A percentile compares a stretch with the other conserved stretches of the same genome.
Conservation (phyloP, 495 filamentous ascomycete genomes). For the Penicillium herquei region DNA sequence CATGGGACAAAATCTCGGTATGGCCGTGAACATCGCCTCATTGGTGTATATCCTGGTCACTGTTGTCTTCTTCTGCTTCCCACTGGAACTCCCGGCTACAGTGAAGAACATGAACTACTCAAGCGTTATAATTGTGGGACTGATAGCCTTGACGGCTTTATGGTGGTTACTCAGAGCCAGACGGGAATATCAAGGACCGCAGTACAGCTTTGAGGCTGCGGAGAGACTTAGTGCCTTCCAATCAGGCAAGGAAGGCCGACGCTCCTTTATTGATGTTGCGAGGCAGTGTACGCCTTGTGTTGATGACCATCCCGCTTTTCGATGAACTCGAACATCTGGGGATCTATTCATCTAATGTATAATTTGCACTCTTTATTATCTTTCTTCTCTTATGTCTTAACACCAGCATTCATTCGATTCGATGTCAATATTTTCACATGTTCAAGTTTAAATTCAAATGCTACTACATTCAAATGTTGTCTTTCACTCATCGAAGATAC, state of each 20-base stretch:
- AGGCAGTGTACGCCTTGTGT: not conserved
- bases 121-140: conserved; percentile 58
- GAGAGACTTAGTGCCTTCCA: conserved; percentile 26
- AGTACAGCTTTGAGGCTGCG: conserved; percentile 34
- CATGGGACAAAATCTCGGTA: conserved; percentile 57
- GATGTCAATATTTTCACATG: too few relatives aligned
- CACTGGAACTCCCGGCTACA: conserved; percentile 50
- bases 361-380: too few relatives aligned
- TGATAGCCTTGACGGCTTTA: conserved; percentile 37
- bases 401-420: too few relatives aligned
- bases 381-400: too few relatives aligned
- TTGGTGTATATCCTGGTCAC: conserved; percentile 64
- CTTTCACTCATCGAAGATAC: too few relatives aligned
- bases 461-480: too few relatives aligned
- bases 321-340: not conserved
- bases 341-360: too few relatives aligned
- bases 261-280: conserved; percentile 23
- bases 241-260: conserved; percentile 22
- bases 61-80: conserved; percentile 73
- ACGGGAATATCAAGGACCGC: conserved; percentile 30
- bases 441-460: too few relatives aligned
- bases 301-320: conserved; percentile 8
- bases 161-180: conserved; percentile 34
- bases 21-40: conserved; percentile 52
- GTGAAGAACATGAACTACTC: conserved; percentile 68